Conservation (phyloP, 371 early-diverging fungal species). For the Parasitella parasitica region DNA sequence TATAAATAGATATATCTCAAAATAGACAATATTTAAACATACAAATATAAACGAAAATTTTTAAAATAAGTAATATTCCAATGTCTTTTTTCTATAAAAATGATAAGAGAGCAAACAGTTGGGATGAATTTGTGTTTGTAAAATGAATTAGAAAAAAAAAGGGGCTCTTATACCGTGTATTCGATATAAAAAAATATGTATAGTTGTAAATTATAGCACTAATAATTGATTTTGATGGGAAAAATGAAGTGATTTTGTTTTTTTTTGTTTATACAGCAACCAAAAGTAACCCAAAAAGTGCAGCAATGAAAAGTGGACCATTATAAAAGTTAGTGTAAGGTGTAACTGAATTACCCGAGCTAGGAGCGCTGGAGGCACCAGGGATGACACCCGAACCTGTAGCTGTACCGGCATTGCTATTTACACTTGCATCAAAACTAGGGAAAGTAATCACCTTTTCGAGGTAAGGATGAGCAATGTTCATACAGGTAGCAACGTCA, state of each 20-base stretch:
- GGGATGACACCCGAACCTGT: constrained; percentile 38
- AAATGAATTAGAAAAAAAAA: background rate
- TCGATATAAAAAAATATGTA: background rate
- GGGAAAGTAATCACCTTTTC: constrained; percentile 46
- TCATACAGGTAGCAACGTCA: constrained; percentile 55
- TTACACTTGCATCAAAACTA: constrained; percentile 28
- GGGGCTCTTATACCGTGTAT: constrained; percentile 1
- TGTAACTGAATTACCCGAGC: constrained; percentile 3
- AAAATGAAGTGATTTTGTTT: background rate
- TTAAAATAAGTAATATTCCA: no score
- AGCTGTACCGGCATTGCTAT: constrained; percentile 23
- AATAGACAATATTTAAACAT: background rate
- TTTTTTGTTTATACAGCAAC: constrained; percentile 20
- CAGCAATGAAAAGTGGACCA: constrained; percentile 34
- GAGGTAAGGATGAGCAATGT: constrained; percentile 52
- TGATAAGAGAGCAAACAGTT: background rate
- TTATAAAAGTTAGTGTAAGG: constrained; percentile 14
- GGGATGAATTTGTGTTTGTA: background rate
- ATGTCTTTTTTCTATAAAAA: background rate
- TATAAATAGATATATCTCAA: background rate
- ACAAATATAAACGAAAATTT: background rate
- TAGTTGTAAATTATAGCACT: background rate
- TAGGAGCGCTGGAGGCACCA: constrained; percentile 29
- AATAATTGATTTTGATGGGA: background rate
- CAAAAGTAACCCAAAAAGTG: constrained; percentile 29